Evolutionary conservation across 2,329 filamentous ascomycete genomes (phyloP), one percentile per base, ranked within the genome.

Genomic region (Bipolaris zeicola): DNA sequence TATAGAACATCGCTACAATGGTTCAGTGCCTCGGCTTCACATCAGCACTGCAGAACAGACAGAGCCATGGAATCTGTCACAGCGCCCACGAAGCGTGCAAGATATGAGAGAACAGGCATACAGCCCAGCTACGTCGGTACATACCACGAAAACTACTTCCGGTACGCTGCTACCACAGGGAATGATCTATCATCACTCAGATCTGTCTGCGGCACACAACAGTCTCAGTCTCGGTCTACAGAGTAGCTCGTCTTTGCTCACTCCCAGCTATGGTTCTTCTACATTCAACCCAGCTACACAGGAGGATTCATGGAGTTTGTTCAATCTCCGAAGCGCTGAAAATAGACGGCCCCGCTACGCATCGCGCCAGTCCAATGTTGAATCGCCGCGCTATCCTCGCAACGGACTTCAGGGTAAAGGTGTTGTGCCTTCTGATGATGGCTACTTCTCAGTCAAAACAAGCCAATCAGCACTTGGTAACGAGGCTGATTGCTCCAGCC

Each of bases 401-500:
- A 64, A 37, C 7, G 55, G 46, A 38, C 73, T 71, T 8, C 70
- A 74, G 16, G 66, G 58, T 11, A 70, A 64, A 39, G 52, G 59
- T 28, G 61, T 43, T 31, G 43, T 13, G 57, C 51, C 41, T 47
- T 57, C 39, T 68, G 74, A 76, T 48, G 76, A 74, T 41, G 75
- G 73, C 4, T 77, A 76, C 41, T 52, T 64, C 6, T 72, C 73
- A 18, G 61, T 66, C 10, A 61, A 58, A 18, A 44, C 68, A 3
- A 45, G 66, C 4, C 71, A 64, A 5, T 76, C 75, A 16, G 59
- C 74, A 18, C 55, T 69, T 3, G 72, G 73, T 55, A 64, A 69
- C 60, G 72, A 75, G 6, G 60, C 64, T 6, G 61, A 60, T 3
- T 59, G 52, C 8, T 6, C 44, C 6, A 54, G 65, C n/a, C 69